Base-by-base conservation (phyloP, 176 grass and related monocot genomes). In the Chloris gayana region DNA sequence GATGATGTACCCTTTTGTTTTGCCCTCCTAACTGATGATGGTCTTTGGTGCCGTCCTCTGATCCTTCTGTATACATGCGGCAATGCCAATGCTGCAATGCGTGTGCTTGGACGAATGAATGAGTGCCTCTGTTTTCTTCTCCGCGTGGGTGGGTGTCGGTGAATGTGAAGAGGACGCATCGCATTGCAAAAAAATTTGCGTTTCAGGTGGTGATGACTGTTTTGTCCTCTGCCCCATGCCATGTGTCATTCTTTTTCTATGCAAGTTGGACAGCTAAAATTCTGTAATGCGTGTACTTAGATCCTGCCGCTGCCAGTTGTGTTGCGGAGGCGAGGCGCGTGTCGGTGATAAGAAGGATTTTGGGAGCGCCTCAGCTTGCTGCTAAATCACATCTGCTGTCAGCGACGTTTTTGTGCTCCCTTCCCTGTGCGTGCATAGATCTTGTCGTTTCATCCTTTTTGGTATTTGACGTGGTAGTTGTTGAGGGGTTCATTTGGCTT, bases 61-160 rank as follows among this genome's bases (percentile, higher is more conserved):
- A 51, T 84, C 13, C 25, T 44, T 59, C 67, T 86, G 73, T 71
- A 70, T 72, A 22, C 45, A 41, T 64, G 19, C 45, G 50, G 64
- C 62, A 42, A 70, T 57, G 58, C 76, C 34, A 53, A 26, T 83
- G 73, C 14, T 77, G 75, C 42, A 69, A 84, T 62, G 76, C 82
- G 61, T 83, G 84, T 83, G 75, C 72, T 87, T 77, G 39, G 72
- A 58, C 11, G 22, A 25, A 26, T 24, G 22, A 25, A 26, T 25
- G 79, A 50, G 17, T 54, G 50, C 67, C 45, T 35, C 67, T 58
- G 78, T 25, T 33, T 54, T 70, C 17, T 13, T 44, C 59, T 47
- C 72, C 71, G 66, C 78, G 70, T 87, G 35, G 35, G 7, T n/a
- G 74, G 51, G 74, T 84, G 84, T 84, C 73, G 80, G 78, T 90